These are phyloP conservation scores for Clavariopsis aquatica DNA, from an alignment of 495 filamentous ascomycete genomes.

Conservation along the genomic window DNA sequence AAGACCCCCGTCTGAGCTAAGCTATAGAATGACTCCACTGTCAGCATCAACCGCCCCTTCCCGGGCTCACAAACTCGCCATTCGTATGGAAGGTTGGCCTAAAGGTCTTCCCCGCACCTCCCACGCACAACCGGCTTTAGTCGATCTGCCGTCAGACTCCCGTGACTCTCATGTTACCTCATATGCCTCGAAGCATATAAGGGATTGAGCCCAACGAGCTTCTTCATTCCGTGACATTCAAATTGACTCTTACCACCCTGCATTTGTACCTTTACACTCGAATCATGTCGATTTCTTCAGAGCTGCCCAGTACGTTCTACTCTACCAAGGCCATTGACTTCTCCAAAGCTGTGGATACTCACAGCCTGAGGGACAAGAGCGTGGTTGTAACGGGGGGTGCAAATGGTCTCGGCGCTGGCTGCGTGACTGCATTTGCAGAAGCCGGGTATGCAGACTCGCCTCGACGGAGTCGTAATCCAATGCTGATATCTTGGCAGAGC, in stretches of 20 bases:
- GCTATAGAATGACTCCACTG: not conserved
- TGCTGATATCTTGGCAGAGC: slow-evolving; percentile 51
- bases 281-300: not conserved
- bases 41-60: no score
- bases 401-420: slow-evolving; percentile 23
- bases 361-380: slow-evolving; percentile 25
- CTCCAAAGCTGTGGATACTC: slow-evolving; percentile 6
- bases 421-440: slow-evolving; percentile 27
- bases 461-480: not conserved
- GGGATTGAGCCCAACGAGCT: no score
- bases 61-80: not conserved
- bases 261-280: not conserved
- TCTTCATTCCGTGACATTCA: no score
- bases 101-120: not conserved
- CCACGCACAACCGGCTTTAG: not conserved
- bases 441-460: slow-evolving; percentile 20
- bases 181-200: not conserved
- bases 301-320: slow-evolving; percentile 3
- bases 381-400: slow-evolving; percentile 34
- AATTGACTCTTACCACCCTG: not conserved
- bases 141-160: not conserved
- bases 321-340: slow-evolving; percentile 19
- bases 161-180: not conserved
- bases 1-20: no score
- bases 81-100: not conserved